Base-by-base conservation (phyloP, 2,329 filamentous ascomycete species). In the Bipolaris bicolor region DNA sequence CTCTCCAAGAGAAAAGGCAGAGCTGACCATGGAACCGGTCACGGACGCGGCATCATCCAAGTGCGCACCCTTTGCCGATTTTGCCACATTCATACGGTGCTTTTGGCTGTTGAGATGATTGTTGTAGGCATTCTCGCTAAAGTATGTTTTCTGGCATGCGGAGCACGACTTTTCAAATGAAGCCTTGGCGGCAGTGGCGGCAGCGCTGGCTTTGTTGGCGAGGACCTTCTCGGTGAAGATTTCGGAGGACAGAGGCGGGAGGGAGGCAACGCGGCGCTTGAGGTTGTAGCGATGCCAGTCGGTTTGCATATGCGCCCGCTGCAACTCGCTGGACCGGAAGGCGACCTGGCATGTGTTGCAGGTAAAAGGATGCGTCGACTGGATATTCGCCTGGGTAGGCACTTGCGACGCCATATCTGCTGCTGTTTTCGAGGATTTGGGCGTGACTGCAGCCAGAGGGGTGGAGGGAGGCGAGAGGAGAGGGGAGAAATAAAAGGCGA, bases 241-340 rank as follows among this genome's bases (percentile, higher is more conserved):
- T 74, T 98, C 93, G 52, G 94, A 93, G 6, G 92, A 88, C 47
- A 98, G 91, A 3, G 95, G 93, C 29, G 94, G 92, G 5, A 98
- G 83, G 5, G 91, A 91, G 40, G 94, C 92, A 55, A 98, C 90
- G 70, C 93, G 89, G 67, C 95, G 91, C 81, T 98, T 97, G 70
- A 98, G 86, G 77, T 99, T 99, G 79, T 97, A 97, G 64, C 95
- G 89, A 77, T 99, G 94, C 95, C 95, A 99, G 80, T 99, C 95
- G 69, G 90, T 95, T 77, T 95, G 92, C 95, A 99, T 99, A 76
- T 99, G 95, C 36, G 87, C 88, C 76, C 95, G 89, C 80, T 99
- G 95, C 55, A 96, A 84, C 74, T 98, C 94, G 76, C 91, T 92
- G 74, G 91, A 92, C 65, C 94, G 89, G 80, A 98, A 99, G 50